A percentile compares a stretch with the other conserved stretches of the same genome.
Conservation (phyloP, 768 basidiomycete genomes). For the Suillus decipiens region DNA sequence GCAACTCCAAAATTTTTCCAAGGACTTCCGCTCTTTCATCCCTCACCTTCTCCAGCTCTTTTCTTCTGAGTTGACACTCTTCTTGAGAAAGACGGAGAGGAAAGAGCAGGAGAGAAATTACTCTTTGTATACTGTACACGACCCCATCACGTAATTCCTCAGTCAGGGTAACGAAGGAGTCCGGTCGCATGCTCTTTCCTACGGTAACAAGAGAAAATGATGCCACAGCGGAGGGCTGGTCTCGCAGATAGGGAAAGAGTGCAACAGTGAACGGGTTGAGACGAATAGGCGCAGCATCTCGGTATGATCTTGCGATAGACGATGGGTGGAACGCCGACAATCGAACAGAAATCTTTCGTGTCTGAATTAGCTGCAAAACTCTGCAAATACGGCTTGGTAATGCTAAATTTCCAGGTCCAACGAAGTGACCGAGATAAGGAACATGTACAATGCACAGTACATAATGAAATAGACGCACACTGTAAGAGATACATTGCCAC, state of each 20-base stretch:
- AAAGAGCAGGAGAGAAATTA: conserved; percentile 29
- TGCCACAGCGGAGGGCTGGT: conserved; percentile 28
- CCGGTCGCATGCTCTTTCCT: conserved; percentile 9
- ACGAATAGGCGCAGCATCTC: conserved; percentile 44
- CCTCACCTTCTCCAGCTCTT: conserved; percentile 60
- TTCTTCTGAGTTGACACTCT: conserved; percentile 65
- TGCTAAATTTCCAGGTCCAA: conserved; percentile 17
- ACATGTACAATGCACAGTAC: background rate
- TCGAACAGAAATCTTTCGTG: conserved; percentile 47
- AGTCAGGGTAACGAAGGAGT: conserved; percentile 14
- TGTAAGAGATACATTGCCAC: conserved; percentile 73
- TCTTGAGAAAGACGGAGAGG: conserved; percentile 66
- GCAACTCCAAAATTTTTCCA: conserved; percentile 59
- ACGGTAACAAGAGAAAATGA: conserved; percentile 16
- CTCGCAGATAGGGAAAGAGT: conserved; percentile 65
- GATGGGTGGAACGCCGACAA: conserved; percentile 48
- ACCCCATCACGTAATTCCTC: conserved; percentile 14
- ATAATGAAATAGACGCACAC: conserved; percentile 50
- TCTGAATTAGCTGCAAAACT: conserved; percentile 44
- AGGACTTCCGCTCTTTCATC: conserved; percentile 69
- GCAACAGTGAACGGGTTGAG: conserved; percentile 54
- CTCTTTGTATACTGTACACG: conserved; percentile 17
- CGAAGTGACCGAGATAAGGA: conserved; percentile 1
- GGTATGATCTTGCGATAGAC: conserved; percentile 50
- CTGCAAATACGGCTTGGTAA: conserved; percentile 27